Base-by-base conservation (phyloP, 2,329 filamentous ascomycete genomes). In the Colletotrichum orchidophilum region DNA sequence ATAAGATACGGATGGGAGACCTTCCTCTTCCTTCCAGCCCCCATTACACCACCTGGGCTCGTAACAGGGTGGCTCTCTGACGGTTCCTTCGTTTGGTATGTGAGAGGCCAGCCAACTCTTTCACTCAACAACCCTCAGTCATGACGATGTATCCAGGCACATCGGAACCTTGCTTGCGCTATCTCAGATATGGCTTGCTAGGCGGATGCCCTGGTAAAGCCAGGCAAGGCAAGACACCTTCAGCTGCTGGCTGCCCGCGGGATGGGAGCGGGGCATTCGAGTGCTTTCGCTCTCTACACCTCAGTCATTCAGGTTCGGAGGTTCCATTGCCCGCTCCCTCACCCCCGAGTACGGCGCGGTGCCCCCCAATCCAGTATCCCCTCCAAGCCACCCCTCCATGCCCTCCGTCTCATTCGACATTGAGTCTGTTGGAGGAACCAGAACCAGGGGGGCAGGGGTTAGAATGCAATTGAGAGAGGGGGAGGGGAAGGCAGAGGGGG, bases 361-460 rank as follows among this genome's bases (percentile, higher is more conserved):
- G 33, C 21, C 54, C 63, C 63, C 52, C 50, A 50, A 65, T 54
- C 46, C 55, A 55, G 49, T 31, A 24, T 31, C 63, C 58, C 42
- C 58, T 62, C 68, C 50, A 62, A 62, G 35, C 68, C 68, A 71
- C 63, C 68, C 68, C 68, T 63, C 67, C 67, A 67, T 57, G 39
- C n/a, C 35, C 63, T 61, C 64, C 58, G 63, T 68, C 52, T 29
- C 53, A 62, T n/a, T n/a, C n/a, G n/a, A n/a, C n/a, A n/a, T 50
- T 53, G 58, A 55, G 42, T 58, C 68, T 68, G 53, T 71, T 67
- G 68, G 64, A 59, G 64, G 58, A 71, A 63, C 58, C 52, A 35
- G 39, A 26, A 53, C 39, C 39, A 63, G 63, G 58, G 33, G 18
- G 49, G 15, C 69, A 69, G 53, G 69, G 69, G 35, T 68, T 62